Percentiles rank a stretch among this genome's conserved stretches.
phyloP scores from a whole-genome alignment of 2,329 filamentous ascomycete species.

The Tolypocladium album region DNA sequence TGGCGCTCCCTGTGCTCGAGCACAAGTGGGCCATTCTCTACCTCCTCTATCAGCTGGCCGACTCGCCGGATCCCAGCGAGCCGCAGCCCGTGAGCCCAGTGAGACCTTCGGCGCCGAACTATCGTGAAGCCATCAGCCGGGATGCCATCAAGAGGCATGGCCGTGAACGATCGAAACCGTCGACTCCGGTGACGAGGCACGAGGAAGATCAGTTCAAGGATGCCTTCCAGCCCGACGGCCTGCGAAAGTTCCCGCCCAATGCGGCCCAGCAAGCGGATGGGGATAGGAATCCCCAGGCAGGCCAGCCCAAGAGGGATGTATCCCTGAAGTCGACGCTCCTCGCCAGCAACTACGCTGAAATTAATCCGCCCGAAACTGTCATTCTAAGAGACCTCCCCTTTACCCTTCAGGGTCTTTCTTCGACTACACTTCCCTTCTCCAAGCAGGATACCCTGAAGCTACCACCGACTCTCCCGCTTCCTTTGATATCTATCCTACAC shows the following conservation, averaged over 20 bases:
- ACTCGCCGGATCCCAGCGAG: constrained; percentile 48
- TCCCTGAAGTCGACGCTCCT: constrained; percentile 46
- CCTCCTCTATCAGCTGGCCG: constrained; percentile 74
- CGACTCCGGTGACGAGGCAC: constrained; percentile 22
- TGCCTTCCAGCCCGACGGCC: constrained; percentile 42
- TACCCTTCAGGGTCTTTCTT: constrained; percentile 85
- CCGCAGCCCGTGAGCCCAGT: constrained; percentile 34
- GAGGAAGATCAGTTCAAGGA: constrained; percentile 41
- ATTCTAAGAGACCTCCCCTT: constrained; percentile 78
- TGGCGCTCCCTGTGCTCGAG: constrained; percentile 83
- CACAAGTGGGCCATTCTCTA: constrained; percentile 97
- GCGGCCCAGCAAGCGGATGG: constrained; percentile 24
- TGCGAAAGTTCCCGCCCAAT: constrained; percentile 32
- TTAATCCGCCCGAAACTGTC: constrained; percentile 52
- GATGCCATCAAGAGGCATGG: constrained; percentile 26
- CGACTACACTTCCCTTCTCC: constrained; percentile 69
- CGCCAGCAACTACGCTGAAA: constrained; percentile 43
- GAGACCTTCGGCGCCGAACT: constrained; percentile 26
- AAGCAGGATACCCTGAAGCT: constrained; percentile 61
- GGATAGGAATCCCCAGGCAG: constrained; percentile 21
- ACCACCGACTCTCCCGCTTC: constrained; percentile 69
- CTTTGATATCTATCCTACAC: constrained; percentile 78
- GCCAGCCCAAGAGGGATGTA: constrained; percentile 34
- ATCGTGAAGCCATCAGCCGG: constrained; percentile 24
- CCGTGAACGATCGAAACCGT: constrained; percentile 24